Conservation (phyloP, 2,329 filamentous ascomycete species). For the Colletotrichum sp. region DNA sequence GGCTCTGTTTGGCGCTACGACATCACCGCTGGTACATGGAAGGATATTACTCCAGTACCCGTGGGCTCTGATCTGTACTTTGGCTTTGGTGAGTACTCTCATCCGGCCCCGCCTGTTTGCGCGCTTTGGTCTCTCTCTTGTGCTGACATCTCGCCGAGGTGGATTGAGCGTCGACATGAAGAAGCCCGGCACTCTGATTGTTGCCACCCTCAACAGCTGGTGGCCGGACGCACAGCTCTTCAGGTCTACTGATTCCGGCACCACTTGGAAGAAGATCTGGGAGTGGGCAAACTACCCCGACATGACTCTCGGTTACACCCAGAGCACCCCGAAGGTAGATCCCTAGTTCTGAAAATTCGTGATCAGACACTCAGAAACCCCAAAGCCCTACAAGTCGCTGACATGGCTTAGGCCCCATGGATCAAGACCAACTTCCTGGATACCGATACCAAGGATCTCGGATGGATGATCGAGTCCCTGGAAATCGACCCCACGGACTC, state of each 20-base stretch:
- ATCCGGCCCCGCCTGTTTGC: fast-evolving
- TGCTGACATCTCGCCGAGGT: background rate
- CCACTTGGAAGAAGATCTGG: constrained; percentile 60
- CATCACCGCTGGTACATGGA: constrained; percentile 52
- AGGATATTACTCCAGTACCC: constrained; percentile 60
- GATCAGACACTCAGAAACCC: no score
- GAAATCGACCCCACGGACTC: constrained; percentile 64
- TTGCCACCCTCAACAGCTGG: constrained; percentile 63
- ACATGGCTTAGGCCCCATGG: constrained; percentile 52
- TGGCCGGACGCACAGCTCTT: constrained; percentile 64
- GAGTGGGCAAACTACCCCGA: constrained; percentile 51
- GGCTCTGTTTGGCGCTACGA: constrained; percentile 62
- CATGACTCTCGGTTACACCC: constrained; percentile 50
- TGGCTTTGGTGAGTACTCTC: constrained; percentile 49
- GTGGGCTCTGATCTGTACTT: constrained; percentile 48
- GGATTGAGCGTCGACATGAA: constrained; percentile 59
- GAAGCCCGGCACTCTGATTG: constrained; percentile 60
- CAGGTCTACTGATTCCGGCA: constrained; percentile 58
- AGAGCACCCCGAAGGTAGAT: constrained; percentile 42
- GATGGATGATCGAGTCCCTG: constrained; percentile 67
- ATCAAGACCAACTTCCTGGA: constrained; percentile 54
- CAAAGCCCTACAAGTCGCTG: no score
- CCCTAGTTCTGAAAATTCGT: no score
- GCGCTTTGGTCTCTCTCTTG: no score
- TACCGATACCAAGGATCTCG: constrained; percentile 52